Conservation (phyloP, 371 early-diverging fungal genomes). For the Apophysomyces sp. region DNA sequence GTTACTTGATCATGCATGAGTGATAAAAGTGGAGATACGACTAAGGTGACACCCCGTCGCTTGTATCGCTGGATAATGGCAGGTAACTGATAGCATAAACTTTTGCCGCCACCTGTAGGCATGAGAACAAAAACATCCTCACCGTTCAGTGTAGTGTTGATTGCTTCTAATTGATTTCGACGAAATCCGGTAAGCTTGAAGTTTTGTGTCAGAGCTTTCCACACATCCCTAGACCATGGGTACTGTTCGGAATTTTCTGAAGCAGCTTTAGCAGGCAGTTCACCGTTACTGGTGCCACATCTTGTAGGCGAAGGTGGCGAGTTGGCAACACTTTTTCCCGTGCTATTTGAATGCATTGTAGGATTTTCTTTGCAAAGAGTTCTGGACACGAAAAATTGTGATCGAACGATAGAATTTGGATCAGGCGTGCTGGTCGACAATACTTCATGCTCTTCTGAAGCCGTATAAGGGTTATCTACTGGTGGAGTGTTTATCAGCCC, state of each 20-base stretch:
- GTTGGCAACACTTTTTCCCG: not conserved
- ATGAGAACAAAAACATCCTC: constrained; percentile 98
- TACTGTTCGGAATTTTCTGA: constrained; percentile 4
- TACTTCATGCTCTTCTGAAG: not conserved
- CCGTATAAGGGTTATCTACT: not conserved
- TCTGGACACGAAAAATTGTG: not conserved
- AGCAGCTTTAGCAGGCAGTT: not conserved
- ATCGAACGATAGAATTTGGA: not conserved
- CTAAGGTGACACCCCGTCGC: constrained; percentile 85
- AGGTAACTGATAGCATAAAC: constrained; percentile 98
- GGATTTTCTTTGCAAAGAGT: not conserved
- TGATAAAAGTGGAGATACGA: constrained; percentile 96
- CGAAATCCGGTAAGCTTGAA: constrained; percentile 89
- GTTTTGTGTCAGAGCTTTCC: constrained; percentile 63
- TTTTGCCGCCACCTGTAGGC: constrained; percentile 99
- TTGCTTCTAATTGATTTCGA: constrained; percentile 91
- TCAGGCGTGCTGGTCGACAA: not conserved
- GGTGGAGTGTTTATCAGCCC: not conserved
- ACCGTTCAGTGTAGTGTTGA: constrained; percentile 86
- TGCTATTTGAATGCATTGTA: not conserved
- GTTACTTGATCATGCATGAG: constrained; percentile 98
- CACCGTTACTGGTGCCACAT: not conserved
- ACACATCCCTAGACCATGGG: constrained; percentile 85
- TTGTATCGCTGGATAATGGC: constrained; percentile 64
- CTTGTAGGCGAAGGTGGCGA: not conserved